Conservation (phyloP, 495 filamentous ascomycete species). For the Staphylotrichum longicolle region DNA sequence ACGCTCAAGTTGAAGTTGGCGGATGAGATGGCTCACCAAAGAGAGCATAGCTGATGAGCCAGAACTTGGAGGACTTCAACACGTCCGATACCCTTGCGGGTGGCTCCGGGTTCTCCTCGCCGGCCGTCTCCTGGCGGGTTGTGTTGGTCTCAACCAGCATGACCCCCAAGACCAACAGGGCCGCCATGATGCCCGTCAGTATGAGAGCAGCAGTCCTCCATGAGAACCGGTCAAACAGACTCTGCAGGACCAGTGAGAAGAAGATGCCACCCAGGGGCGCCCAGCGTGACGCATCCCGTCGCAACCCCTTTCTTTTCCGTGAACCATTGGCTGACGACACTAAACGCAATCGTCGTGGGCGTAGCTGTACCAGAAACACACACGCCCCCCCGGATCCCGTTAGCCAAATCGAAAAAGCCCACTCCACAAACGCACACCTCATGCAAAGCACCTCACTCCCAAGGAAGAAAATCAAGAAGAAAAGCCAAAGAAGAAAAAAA, state of each 20-base stretch:
- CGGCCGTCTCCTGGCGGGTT: background rate
- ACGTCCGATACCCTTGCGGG: constrained; percentile 11
- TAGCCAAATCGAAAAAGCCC: background rate
- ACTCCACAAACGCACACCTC: too few species aligned
- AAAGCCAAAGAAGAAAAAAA: background rate
- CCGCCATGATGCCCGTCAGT: constrained; percentile 22
- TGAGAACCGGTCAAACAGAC: constrained; percentile 25
- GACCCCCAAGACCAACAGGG: constrained; percentile 22
- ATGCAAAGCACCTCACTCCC: too few species aligned
- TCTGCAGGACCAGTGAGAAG: constrained; percentile 33
- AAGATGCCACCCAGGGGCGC: constrained; percentile 34
- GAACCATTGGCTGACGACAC: constrained; percentile 34
- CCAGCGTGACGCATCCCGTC: constrained; percentile 30
- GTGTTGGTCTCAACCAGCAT: constrained; percentile 29
- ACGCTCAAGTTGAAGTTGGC: background rate
- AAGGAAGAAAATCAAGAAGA: background rate
- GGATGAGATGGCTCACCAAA: constrained; percentile 27
- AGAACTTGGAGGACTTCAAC: constrained; percentile 26
- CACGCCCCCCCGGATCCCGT: background rate
- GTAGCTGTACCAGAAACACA: constrained; percentile 17
- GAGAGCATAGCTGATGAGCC: constrained; percentile 27
- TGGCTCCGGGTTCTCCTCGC: constrained; percentile 4
- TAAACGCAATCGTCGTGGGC: constrained; percentile 32
- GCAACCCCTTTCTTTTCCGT: constrained; percentile 21
- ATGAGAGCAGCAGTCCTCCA: constrained; percentile 24